Conservation (phyloP, 73 alveolate genomes). For the Paramecium sexaurelia region DNA sequence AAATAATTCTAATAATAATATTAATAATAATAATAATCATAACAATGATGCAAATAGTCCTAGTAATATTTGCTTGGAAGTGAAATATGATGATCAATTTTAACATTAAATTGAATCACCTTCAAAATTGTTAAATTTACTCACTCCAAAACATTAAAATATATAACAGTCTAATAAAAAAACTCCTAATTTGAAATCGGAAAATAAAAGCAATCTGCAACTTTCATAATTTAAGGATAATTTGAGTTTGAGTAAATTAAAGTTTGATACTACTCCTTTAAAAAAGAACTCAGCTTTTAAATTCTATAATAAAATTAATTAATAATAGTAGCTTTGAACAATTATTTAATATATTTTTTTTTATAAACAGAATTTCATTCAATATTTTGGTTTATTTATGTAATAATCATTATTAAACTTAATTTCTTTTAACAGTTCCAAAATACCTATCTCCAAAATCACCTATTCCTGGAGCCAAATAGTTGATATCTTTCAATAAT, state of each 20-base stretch:
- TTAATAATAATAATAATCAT: background rate
- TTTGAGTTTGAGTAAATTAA: slow-evolving; percentile 4
- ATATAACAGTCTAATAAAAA: background rate
- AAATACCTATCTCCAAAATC: slow-evolving; percentile 92
- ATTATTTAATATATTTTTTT: background rate
- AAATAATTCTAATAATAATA: background rate
- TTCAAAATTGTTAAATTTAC: slow-evolving; percentile 22
- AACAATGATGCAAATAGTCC: slow-evolving; percentile 20
- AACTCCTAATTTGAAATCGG: slow-evolving; percentile 1
- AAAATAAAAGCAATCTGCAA: background rate
- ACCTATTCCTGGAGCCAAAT: slow-evolving; percentile 85
- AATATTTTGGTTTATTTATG: background rate
- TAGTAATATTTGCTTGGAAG: background rate
- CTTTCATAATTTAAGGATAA: slow-evolving; percentile 37
- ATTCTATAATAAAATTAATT: slow-evolving; percentile 16
- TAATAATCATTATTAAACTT: background rate
- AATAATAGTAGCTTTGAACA: background rate
- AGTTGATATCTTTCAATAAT: slow-evolving; percentile 55
- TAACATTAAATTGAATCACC: slow-evolving; percentile 47
- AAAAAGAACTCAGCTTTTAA: slow-evolving; percentile 60
- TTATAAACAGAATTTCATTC: background rate
- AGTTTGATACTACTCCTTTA: slow-evolving; percentile 50
- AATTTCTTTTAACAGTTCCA: slow-evolving; percentile 62
- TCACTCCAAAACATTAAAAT: slow-evolving; percentile 20
- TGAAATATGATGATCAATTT: background rate